phyloP scores from a whole-genome alignment of 352 stramenopile species.

The Peronospora destructor region DNA sequence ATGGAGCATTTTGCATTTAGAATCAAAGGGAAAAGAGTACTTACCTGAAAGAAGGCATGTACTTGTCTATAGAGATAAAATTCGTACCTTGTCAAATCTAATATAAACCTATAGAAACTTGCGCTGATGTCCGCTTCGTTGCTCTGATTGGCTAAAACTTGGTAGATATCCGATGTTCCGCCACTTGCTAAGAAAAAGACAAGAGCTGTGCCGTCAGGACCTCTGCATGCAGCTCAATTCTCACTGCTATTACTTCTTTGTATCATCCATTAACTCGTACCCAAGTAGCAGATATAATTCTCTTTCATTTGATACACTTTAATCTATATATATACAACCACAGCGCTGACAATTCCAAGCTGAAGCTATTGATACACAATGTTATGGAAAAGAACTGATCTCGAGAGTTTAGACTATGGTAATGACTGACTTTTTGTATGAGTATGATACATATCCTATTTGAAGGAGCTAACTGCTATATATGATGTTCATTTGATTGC shows the following conservation, averaged over 20 bases:
- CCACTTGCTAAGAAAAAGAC: too few relatives aligned
- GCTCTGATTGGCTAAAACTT: conserved; percentile 17
- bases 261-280: background rate
- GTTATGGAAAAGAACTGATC: conserved; percentile 57
- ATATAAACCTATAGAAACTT: background rate
- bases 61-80: too few relatives aligned
- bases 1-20: too few relatives aligned
- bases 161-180: conserved; percentile 6
- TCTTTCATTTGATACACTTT: conserved; percentile 1
- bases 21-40: too few relatives aligned
- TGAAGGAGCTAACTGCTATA: background rate
- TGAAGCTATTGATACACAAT: conserved; percentile 25
- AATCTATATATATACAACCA: background rate
- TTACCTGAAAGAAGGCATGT: too few relatives aligned
- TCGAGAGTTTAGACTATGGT: conserved; percentile 85
- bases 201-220: background rate
- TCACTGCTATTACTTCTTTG: background rate
- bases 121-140: too few relatives aligned
- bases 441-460: too few relatives aligned
- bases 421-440: too few relatives aligned
- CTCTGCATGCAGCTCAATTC: conserved; percentile 2
- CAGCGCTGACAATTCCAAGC: conserved; percentile 1
- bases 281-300: background rate
- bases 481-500: background rate
- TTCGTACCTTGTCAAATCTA: background rate